Percentiles rank a stretch among this genome's conserved stretches.
Conservation (phyloP, 2,329 filamentous ascomycete species). For the Claviceps pazoutovae region DNA sequence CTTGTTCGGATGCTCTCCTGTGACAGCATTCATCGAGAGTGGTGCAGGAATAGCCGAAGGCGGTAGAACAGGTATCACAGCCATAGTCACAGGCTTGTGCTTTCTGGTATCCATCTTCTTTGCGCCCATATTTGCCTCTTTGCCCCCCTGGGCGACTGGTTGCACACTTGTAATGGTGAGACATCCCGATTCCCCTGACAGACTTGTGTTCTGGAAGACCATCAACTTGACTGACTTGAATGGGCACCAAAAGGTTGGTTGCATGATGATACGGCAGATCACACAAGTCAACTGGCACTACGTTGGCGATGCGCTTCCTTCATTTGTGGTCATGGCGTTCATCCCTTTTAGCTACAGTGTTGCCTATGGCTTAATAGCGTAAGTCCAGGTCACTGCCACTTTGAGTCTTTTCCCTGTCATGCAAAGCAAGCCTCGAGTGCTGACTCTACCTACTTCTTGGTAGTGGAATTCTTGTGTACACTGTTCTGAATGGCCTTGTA, state of each 20-base stretch:
- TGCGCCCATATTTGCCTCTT: slow-evolving; percentile 61
- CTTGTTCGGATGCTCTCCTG: slow-evolving; percentile 54
- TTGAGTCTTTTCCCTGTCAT: background rate
- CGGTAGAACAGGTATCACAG: slow-evolving; percentile 58
- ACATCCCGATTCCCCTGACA: background rate
- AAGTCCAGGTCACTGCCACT: slow-evolving; percentile 16
- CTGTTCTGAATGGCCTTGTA: slow-evolving; percentile 34
- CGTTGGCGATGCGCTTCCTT: slow-evolving; percentile 60
- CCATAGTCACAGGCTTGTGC: slow-evolving; percentile 53
- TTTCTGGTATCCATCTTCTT: slow-evolving; percentile 64
- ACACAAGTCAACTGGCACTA: slow-evolving; percentile 65
- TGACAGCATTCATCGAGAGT: slow-evolving; percentile 63
- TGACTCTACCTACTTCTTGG: slow-evolving; percentile 1
- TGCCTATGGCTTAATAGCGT: slow-evolving; percentile 63
- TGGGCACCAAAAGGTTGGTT: slow-evolving; percentile 41
- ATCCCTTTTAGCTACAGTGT: slow-evolving; percentile 72
- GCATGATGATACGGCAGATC: slow-evolving; percentile 65
- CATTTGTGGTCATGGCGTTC: slow-evolving; percentile 59
- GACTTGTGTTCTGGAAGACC: background rate
- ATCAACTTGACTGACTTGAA: background rate
- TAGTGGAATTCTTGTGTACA: slow-evolving; percentile 40
- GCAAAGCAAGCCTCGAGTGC: background rate
- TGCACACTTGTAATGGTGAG: slow-evolving; percentile 53
- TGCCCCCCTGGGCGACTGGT: slow-evolving; percentile 66
- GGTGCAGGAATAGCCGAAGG: slow-evolving; percentile 65